Evolutionary conservation across 164 flowering plant genomes (phyloP), one percentile per base, ranked within the genome.

Genomic region (Macadamia tetraphylla): DNA sequence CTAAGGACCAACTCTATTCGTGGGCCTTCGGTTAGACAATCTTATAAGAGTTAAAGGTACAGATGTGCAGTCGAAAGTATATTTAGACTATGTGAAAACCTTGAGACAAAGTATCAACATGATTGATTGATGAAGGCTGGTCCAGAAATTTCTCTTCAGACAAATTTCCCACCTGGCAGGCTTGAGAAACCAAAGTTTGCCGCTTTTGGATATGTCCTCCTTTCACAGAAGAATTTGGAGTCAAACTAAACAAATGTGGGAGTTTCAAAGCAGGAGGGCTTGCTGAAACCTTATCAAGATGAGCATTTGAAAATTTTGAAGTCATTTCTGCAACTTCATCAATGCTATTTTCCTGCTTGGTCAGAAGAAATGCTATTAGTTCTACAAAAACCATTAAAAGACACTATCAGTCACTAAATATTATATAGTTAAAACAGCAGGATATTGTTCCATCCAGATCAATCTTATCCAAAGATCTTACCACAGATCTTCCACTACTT

Each of bases 251-350:
- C 60, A 94, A 78, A 42, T 88, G 98, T 51, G 98, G 98, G 65
- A 94, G 94, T 77, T 90, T 94, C 60, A 94, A 73, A 69, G 97
- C 67, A 71, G 97, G 88, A 71, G 97, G 87, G 71, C 89, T 83
- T 55, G 86, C 83, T 46, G 91, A 76, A 65, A 70, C 80, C 77
- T 88, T 88, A 31, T 91, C 97, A 71, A 88, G 80, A 70, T 92
- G 97, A 72, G 84, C 67, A 64, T 70, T 71, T n/a, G 96, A 89
- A 73, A 94, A 48, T 72, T 83, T 84, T 67, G 96, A 88, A 69
- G 87, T 74, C 65, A 87, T 72, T 48, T 90, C 96, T 51, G 77
- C 73, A 55, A 81, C 80, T 56, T 86, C 94, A 80, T 84, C 87
- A 23, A 67, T 68, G 79, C 78, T 73, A 71, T 78, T 76, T 75